A percentile compares a stretch with the other conserved stretches of the same genome.
Evolutionary conservation across 202 grass and related monocot genomes (phyloP).

Genomic region (Panicum hallii): DNA sequence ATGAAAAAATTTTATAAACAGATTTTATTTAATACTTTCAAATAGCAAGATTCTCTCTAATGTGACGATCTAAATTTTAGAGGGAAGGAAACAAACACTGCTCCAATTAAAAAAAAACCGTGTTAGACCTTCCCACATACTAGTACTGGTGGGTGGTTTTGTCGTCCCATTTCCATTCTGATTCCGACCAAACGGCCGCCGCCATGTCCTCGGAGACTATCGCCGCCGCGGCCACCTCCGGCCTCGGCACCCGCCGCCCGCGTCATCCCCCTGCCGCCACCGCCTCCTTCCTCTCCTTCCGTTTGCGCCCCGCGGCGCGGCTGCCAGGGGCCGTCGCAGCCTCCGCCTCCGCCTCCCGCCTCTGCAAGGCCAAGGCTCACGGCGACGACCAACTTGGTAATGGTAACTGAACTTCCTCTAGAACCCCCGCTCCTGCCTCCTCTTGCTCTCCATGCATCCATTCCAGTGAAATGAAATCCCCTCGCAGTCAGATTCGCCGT

Average conservation of each 20-base stretch:
- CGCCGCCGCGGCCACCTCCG: neutral
- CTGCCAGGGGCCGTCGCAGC: neutral
- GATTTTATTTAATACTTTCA: too few species aligned
- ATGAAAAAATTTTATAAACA: too few species aligned
- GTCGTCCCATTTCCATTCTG: too few species aligned
- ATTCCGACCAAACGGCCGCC: neutral
- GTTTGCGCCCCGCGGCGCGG: slow-evolving; percentile 17
- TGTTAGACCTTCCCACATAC: too few species aligned
- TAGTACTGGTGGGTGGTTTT: too few species aligned
- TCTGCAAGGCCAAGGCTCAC: slow-evolving; percentile 23
- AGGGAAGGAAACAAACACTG: too few species aligned
- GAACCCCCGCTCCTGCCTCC: neutral
- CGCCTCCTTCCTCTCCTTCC: slow-evolving; percentile 24
- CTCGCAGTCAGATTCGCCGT: neutral
- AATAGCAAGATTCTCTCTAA: too few species aligned
- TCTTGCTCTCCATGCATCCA: neutral
- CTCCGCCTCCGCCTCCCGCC: neutral
- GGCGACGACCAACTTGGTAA: slow-evolving; percentile 18
- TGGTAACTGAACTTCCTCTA: neutral
- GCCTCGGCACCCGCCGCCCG: neutral
- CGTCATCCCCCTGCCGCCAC: neutral
- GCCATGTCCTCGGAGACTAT: neutral
- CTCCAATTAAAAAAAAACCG: too few species aligned
- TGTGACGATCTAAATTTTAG: too few species aligned
- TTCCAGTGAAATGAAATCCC: neutral